Conservation (phyloP, 495 filamentous ascomycete species). For the Talaromyces proteolyticus region DNA sequence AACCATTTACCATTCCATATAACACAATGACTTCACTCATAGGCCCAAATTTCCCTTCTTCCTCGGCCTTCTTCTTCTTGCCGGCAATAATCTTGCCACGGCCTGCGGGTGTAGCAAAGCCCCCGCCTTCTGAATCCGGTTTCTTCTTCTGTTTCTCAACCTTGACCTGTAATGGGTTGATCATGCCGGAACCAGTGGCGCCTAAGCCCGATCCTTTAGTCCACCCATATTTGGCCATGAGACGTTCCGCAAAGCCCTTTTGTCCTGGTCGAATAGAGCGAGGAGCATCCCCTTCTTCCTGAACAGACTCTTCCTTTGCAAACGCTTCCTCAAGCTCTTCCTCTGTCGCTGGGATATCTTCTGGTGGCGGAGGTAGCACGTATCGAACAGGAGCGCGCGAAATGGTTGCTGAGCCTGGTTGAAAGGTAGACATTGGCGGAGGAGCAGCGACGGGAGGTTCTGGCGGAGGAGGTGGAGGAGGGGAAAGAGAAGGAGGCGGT, state of each 20-base stretch:
- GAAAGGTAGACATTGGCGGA: conserved; percentile 28
- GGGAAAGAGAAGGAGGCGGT: conserved; percentile 19
- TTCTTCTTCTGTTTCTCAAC: conserved; percentile 77
- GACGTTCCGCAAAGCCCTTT: conserved; percentile 74
- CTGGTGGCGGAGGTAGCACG: conserved; percentile 53
- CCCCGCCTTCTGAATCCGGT: conserved; percentile 72
- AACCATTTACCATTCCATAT: conserved; percentile 73
- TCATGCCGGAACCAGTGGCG: conserved; percentile 71
- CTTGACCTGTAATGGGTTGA: conserved; percentile 73
- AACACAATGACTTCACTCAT: conserved; percentile 79
- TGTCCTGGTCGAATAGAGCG: conserved; percentile 72
- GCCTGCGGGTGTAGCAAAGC: conserved; percentile 61
- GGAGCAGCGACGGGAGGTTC: conserved; percentile 2
- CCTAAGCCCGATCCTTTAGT: conserved; percentile 82
- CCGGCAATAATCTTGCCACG: conserved; percentile 78
- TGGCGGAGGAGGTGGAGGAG: conserved; percentile 24
- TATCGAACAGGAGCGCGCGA: conserved; percentile 87
- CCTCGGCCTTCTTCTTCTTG: conserved; percentile 36
- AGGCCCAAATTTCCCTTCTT: conserved; percentile 60
- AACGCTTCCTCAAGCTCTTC: conserved; percentile 48
- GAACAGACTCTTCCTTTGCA: conserved; percentile 44
- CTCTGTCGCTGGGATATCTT: conserved; percentile 50
- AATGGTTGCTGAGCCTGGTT: conserved; percentile 53
- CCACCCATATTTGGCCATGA: conserved; percentile 93
- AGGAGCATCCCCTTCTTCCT: conserved; percentile 43